Conservation (phyloP, 129 eudicot genomes). For the Arctium lappa region DNA sequence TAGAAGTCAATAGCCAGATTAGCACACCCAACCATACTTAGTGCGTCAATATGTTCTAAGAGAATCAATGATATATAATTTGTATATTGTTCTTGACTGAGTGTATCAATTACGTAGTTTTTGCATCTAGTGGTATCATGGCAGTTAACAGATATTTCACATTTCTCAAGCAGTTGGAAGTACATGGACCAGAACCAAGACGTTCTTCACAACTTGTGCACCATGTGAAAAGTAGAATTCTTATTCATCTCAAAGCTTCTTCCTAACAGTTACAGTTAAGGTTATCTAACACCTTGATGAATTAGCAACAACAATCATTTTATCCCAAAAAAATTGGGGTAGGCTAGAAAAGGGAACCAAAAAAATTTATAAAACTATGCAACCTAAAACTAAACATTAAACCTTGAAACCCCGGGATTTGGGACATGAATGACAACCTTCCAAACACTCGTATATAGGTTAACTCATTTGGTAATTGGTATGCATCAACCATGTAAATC, state of each 20-base stretch:
- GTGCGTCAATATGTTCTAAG: neutral
- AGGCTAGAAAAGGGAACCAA: neutral
- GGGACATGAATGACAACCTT: neutral
- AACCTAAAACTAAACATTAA: neutral
- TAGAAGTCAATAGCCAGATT: neutral
- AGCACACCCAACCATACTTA: neutral
- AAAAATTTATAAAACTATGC: neutral
- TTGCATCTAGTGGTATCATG: neutral
- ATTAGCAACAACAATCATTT: neutral
- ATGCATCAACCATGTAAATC: neutral
- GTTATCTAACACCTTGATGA: neutral
- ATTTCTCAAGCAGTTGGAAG: neutral
- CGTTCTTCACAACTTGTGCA: neutral
- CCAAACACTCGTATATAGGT: neutral
- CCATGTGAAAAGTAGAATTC: neutral
- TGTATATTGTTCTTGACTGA: neutral
- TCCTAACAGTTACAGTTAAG: neutral
- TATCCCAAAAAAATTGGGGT: neutral
- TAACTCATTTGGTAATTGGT: neutral
- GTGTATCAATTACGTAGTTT: neutral
- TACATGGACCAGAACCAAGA: neutral
- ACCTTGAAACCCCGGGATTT: neutral
- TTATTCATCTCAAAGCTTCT: neutral
- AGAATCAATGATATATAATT: neutral
- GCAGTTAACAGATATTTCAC: neutral